Conservation (phyloP, 345 rosid species). For the Populus pruinosa region DNA sequence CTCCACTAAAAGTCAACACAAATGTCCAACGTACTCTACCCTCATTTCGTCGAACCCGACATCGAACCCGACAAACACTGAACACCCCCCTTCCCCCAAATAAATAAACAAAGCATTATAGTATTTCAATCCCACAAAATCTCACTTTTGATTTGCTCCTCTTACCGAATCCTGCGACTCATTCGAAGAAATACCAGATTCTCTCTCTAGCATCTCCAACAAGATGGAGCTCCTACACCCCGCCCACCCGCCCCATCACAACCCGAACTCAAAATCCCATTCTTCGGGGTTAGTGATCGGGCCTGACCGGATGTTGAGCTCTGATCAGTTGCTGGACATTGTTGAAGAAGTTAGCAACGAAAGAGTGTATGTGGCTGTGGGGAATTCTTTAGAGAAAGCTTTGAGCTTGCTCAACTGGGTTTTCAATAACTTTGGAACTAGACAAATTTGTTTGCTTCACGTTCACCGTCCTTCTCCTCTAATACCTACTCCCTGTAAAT, state of each 20-base stretch:
- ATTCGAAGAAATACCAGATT: background rate
- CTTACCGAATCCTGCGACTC: background rate
- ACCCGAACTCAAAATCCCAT: constrained; percentile 14
- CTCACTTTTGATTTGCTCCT: background rate
- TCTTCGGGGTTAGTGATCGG: constrained; percentile 9
- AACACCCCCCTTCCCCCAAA: background rate
- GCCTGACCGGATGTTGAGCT: background rate
- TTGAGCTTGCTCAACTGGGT: constrained; percentile 48
- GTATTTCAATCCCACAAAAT: background rate
- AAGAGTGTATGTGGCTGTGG: constrained; percentile 60
- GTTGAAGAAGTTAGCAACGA: constrained; percentile 28
- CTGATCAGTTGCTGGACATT: constrained; percentile 26
- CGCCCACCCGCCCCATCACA: constrained; percentile 19
- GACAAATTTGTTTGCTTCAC: constrained; percentile 53
- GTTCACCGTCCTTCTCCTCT: constrained; percentile 59
- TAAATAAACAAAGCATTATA: background rate
- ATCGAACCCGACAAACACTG: background rate
- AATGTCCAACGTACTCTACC: background rate
- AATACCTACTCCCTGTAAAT: constrained; percentile 58
- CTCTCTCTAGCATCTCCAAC: background rate
- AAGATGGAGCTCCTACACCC: constrained; percentile 41
- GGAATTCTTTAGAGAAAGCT: constrained; percentile 47
- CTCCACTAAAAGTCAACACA: background rate
- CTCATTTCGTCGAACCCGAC: background rate
- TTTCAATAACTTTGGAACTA: constrained; percentile 31